Percentiles rank a stretch among this genome's conserved stretches.
Evolutionary conservation across 805 yeast species (phyloP).

Genomic region (Cyberlindnera misumaiensis): DNA sequence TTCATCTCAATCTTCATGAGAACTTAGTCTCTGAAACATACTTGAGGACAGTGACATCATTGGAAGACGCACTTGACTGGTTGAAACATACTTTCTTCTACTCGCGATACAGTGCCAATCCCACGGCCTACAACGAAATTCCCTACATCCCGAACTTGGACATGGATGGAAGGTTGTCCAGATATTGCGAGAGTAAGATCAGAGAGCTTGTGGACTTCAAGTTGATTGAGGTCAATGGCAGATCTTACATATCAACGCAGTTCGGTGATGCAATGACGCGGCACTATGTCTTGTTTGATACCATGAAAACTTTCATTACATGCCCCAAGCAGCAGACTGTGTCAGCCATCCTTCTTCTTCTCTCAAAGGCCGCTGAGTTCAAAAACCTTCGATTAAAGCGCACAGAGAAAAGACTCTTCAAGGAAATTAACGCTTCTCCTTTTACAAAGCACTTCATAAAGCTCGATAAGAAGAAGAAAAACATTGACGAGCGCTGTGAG

Average conservation of each 20-base stretch:
- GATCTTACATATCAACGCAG: conserved; percentile 26
- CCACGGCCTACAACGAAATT: conserved; percentile 32
- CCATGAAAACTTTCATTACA: conserved; percentile 32
- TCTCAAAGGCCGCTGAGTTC: conserved; percentile 36
- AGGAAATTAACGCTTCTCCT: conserved; percentile 36
- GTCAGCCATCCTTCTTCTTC: conserved; percentile 19
- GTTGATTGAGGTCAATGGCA: conserved; percentile 22
- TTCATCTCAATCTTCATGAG: conserved; percentile 34
- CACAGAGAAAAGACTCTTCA: conserved; percentile 38
- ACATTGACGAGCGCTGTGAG: conserved; percentile 22
- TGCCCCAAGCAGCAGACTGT: conserved; percentile 11
- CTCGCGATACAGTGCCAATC: conserved; percentile 34
- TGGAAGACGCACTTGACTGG: conserved; percentile 39
- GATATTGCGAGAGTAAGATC: conserved; percentile 30
- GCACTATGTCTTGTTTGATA: conserved; percentile 38
- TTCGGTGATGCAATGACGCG: conserved; percentile 44
- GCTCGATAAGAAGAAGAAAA: conserved; percentile 23
- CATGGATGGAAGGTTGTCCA: conserved; percentile 26
- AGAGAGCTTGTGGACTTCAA: conserved; percentile 25
- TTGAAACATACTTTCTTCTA: conserved; percentile 43
- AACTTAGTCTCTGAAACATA: conserved; percentile 39
- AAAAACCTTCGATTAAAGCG: conserved; percentile 32
- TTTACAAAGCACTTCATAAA: conserved; percentile 31
- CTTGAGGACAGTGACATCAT: conserved; percentile 31
- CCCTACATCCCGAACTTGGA: conserved; percentile 16